These are phyloP conservation scores for Ailanthus altissimus DNA, from an alignment of 345 rosid genomes.

Conservation along the genomic window DNA sequence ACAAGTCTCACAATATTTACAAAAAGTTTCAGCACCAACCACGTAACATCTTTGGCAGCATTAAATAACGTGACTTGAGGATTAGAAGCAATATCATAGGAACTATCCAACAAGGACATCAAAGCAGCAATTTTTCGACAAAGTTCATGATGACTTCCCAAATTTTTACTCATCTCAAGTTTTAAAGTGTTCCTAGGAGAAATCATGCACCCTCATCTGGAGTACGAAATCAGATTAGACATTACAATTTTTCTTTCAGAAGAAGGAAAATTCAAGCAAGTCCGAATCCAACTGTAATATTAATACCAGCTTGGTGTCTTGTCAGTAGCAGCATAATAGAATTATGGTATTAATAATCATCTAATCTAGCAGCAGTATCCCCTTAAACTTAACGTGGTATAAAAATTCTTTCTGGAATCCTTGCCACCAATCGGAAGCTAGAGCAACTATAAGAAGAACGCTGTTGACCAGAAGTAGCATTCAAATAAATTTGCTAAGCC, in stretches of 20 bases:
- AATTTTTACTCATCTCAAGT: not conserved
- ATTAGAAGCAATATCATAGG: not conserved
- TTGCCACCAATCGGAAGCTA: not conserved
- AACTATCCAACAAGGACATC: not conserved
- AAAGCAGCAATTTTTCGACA: not conserved
- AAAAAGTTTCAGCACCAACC: not conserved
- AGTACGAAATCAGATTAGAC: not conserved
- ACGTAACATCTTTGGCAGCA: not conserved
- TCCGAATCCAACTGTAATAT: not conserved
- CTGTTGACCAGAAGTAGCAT: not conserved
- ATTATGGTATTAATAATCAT: too few relatives aligned
- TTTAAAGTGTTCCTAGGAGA: not conserved
- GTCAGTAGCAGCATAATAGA: too few relatives aligned
- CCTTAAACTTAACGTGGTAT: not conserved
- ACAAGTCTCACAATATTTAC: not conserved
- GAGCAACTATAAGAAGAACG: not conserved
- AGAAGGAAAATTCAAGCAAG: not conserved
- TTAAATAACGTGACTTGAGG: not conserved
- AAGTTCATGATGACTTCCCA: constrained; percentile 10
- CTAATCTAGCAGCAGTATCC: too few relatives aligned
- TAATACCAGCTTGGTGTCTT: not conserved
- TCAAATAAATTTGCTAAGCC: not conserved
- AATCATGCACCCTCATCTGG: not conserved
- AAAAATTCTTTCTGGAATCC: not conserved
- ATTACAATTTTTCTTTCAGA: not conserved